Evolutionary conservation across 129 eudicot genomes (phyloP), one percentile per base, ranked within the genome.

Genomic region (Rutidosis leptorrhynchoides): DNA sequence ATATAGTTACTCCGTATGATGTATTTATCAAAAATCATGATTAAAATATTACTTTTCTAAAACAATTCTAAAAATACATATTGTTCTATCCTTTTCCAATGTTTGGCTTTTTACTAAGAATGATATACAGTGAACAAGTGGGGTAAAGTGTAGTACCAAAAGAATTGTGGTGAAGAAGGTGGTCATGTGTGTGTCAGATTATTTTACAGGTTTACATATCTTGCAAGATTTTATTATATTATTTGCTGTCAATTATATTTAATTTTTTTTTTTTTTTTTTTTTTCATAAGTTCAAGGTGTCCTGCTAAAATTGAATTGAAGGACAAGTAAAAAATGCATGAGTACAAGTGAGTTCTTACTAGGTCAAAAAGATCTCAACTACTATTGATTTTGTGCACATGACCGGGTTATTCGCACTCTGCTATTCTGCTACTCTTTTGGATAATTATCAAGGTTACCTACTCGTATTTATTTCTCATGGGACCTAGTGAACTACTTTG

Each of bases 371-470:
- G 20, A 75, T 75, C 74, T 51, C 74, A 75, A 75, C 79, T 1
- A 62, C 74, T 59, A 6, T 63, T 67, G 79, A 75, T 75, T 75
- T 75, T 67, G 69, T 67, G 79, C 73, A 59, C 73, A 75, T 74
- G 72, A 65, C 45, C 37, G 66, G 63, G 40, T 61, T 73, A 64
- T 40, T 60, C 28, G 65, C 57, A 64, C 72, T 23, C 62, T 35
- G 20, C n/a, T n/a, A n/a, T n/a, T n/a, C n/a, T n/a, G 20, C 68
- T 61, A n/a, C 67, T 12, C 60, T 48, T 24, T 17, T 73, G 59
- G 71, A 49, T 63, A 56, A 23, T 58, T 62, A 61, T 61, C n/a
- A n/a, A 22, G 33, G n/a, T n/a, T n/a, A n/a, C n/a, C n/a, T n/a
- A n/a, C n/a, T n/a, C 56, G 3, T 68, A 62, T 62, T 69, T 58